Conservation (phyloP, 2,329 filamentous ascomycete genomes). For the Grosmannia clavigera region DNA sequence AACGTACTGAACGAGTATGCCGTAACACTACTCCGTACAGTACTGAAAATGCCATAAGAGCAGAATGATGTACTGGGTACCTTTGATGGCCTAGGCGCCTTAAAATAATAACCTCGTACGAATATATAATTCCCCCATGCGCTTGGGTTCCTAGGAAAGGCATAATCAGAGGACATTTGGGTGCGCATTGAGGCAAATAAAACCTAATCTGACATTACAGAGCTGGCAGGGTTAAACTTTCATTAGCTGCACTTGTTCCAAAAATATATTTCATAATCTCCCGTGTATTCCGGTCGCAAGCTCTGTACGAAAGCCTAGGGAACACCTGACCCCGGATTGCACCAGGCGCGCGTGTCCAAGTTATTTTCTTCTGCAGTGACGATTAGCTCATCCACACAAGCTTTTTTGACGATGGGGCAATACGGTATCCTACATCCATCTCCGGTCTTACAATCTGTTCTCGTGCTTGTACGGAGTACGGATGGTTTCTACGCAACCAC, state of each 20-base stretch:
- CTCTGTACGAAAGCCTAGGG: background rate
- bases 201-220: no score
- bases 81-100: no score
- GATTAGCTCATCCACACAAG: background rate
- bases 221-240: no score
- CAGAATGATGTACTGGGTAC: no score
- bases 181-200: no score
- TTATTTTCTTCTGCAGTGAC: background rate
- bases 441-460: background rate
- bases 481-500: background rate
- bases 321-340: background rate
- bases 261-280: background rate
- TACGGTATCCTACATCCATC: background rate
- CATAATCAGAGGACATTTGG: no score
- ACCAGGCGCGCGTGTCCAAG: background rate
- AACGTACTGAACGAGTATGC: background rate
- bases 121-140: no score
- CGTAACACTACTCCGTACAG: no score
- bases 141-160: no score
- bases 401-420: background rate
- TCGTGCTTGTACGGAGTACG: background rate
- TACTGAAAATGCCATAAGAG: no score
- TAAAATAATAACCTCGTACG: no score
- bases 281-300: background rate
- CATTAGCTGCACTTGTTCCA: no score